These are phyloP conservation scores for thale cress (Arabidopsis thaliana) DNA, from an alignment of 345 rosid species.

Conservation along the genomic window TAIR10.1 NC_003070.9:4261001-4261500, in stretches of 20 bases:
- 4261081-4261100: too few relatives aligned
- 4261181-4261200: too few relatives aligned
- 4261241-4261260: too few relatives aligned
- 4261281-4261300: conserved; percentile 2
- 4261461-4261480: not conserved
- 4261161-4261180: too few relatives aligned
- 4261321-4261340: not conserved
- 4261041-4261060: too few relatives aligned
- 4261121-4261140: too few relatives aligned
- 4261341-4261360: not conserved
- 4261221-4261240: not conserved
- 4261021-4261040: not conserved
- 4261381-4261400: conserved; percentile 1
- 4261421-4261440: not conserved
- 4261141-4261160: too few relatives aligned
- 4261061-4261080: too few relatives aligned
- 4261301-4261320: not conserved
- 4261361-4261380: not conserved
- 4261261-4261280: too few relatives aligned
- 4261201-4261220: not conserved
- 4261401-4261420: not conserved
- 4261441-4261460: not conserved
- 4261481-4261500: not conserved
- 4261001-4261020: not conserved
- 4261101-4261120: too few relatives aligned